Base-by-base conservation (phyloP, 495 filamentous ascomycete species). In the Ramalina peruviana region DNA sequence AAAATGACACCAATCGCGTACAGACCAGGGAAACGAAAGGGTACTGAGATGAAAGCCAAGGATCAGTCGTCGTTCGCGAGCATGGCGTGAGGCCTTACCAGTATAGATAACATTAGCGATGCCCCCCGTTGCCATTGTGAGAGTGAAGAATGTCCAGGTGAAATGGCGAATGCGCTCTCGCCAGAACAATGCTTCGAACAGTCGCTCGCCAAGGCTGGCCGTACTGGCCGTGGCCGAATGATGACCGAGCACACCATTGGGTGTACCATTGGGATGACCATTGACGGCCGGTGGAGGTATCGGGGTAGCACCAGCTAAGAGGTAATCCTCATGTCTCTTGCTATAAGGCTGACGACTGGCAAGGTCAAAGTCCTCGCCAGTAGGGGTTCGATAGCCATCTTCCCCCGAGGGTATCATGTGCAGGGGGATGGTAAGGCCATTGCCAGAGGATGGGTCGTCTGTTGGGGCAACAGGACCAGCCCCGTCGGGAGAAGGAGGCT, bases 41-140 rank as follows among this genome's bases (percentile, higher is more conserved):
- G 81, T 27, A 87, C 81, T 85, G 58, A 37, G 9, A 36, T 15
- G 40, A 19, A 41, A 33, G 12, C 23, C 21, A 11, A 13, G 11
- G 4, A 41, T 48, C 33, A 54, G 41, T 37, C 17, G 25, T 20
- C 17, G 38, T 4, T 25, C 20, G 12, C 4, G 19, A 6, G 1
- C 2, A 40, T 3, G 42, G 13, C 12, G 41, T 20, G 17, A 12
- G 40, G 45, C 7, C 65, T 54, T 72, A 86, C 84, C 72, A 20
- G 73, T 69, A 58, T 83, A 73, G 46, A 92, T 59, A 11, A 87
- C 82, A 66, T 89, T 92, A 9, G 86, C 81, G 52, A 94, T 69
- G 0, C 87, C 87, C 12, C 86, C 87, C 0, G 87, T 92, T 3
- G 86, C 86, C 85, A 88, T 88, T 15, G 73, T 78, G 67, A 83